Conservation (phyloP, 2,329 filamentous ascomycete species). For the Colletotrichum falcatum region DNA sequence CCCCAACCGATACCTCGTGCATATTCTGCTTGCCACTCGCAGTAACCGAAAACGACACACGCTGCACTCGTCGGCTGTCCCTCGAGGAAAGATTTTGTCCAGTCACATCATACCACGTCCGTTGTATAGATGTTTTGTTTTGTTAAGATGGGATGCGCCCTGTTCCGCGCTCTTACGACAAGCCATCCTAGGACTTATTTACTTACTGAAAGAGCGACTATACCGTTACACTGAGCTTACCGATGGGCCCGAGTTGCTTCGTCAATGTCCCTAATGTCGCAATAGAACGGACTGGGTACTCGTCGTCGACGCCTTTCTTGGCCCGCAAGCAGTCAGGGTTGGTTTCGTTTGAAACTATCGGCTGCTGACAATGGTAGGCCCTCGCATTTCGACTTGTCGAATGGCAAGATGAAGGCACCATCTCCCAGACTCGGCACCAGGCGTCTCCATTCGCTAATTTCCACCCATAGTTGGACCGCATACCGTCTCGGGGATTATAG, state of each 20-base stretch:
- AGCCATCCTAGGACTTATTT: slow-evolving; percentile 1
- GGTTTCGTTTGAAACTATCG: neutral
- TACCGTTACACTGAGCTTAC: neutral
- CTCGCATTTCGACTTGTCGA: neutral
- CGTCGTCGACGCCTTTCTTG: neutral
- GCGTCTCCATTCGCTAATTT: neutral
- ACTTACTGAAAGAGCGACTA: neutral
- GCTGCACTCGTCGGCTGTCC: neutral
- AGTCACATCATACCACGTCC: slow-evolving; percentile 7
- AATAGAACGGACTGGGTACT: neutral
- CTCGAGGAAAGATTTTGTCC: neutral
- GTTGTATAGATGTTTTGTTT: slow-evolving; percentile 6
- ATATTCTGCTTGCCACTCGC: slow-evolving; percentile 10
- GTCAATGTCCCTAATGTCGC: no score
- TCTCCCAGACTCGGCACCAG: neutral
- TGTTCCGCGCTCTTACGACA: neutral
- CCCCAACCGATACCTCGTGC: neutral
- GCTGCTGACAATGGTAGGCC: neutral
- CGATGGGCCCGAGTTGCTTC: neutral
- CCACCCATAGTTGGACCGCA: neutral
- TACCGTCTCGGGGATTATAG: neutral
- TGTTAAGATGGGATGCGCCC: slow-evolving; percentile 6
- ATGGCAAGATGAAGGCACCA: neutral
- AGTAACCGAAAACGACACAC: neutral
- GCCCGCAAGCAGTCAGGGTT: neutral